Evolutionary conservation across 305 asterid genomes (phyloP).

Genomic region (Fraxinus sp.): DNA sequence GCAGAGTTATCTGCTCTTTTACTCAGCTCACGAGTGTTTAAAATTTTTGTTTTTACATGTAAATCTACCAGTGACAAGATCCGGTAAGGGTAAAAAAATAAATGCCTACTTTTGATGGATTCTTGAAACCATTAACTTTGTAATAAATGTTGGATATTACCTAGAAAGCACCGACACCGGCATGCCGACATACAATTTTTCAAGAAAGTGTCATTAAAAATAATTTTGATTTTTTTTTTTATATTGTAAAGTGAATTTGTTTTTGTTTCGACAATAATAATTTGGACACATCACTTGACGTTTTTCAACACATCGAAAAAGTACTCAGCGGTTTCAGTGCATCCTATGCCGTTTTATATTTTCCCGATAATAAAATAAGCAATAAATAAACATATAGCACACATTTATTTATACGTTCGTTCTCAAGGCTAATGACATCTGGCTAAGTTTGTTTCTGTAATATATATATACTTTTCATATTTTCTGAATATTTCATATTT

Average conservation of each 20-base stretch:
- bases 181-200: neutral
- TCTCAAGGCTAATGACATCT: neutral
- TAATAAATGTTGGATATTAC: neutral
- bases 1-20: neutral
- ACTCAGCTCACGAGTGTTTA: neutral
- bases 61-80: neutral
- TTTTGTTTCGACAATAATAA: neutral
- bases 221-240: neutral
- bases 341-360: neutral
- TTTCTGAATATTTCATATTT: neutral
- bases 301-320: neutral
- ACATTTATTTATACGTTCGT: neutral
- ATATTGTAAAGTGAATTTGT: neutral
- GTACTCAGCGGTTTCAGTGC: neutral
- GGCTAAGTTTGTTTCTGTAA: neutral
- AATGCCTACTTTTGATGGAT: neutral
- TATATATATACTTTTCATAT: neutral
- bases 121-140: neutral
- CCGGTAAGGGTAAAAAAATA: neutral
- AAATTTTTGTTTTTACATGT: neutral
- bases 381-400: neutral
- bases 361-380: neutral
- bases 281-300: neutral
- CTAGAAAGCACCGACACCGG: neutral
- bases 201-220: neutral